Evolutionary conservation across 1,284 basidiomycete genomes (phyloP), one percentile per base, ranked within the genome.

Genomic region (Pyrrhoderma noxium): DNA sequence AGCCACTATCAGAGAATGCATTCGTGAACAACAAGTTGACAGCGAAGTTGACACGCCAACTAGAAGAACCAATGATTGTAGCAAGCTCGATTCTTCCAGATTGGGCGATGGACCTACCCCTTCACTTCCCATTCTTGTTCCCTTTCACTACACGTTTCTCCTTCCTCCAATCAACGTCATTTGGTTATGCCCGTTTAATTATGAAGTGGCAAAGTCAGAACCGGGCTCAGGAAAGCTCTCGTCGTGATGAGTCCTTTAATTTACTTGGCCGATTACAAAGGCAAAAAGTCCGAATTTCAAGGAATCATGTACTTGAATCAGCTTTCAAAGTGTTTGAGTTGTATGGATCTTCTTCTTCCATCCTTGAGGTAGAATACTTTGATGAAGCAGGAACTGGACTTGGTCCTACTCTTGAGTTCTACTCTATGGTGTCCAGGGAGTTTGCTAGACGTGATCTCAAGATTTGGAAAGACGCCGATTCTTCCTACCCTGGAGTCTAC

Each of bases 21-120:
- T 99, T 99, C 64, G 83, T 99, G 59, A 99, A 99, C 67, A 97
- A 97, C 72, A 98, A 99, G 70, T 73, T 99, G 42, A 94, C 93
- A 0, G 96, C 96, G 19, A 99, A 99, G 68, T 77, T 99, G 35
- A 94, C 93, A n/a, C 80, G 96, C 37, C 96, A 99, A 65, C 68
- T 99, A 35, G 95, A 99, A 61, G 96, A 99, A 66, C 92, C 93
- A 0, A 96, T 99, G 91, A 95, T 99, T 57, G 89, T 99, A 37
- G 96, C 95, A 0, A 95, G 94, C 60, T 89, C 89, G 38, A 98
- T 94, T 67, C 72, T 99, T 9, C 96, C 96, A 1, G 92, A 93
- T 58, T 99, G 96, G 96, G 91, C 94, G 1, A 72, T 90, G 37
- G 93, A 97, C 65, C 77, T 99, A 8, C 93, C 95, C 1, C 87